phyloP scores from a whole-genome alignment of 306 rosid genomes.

The Herpetospermum pedunculosum region DNA sequence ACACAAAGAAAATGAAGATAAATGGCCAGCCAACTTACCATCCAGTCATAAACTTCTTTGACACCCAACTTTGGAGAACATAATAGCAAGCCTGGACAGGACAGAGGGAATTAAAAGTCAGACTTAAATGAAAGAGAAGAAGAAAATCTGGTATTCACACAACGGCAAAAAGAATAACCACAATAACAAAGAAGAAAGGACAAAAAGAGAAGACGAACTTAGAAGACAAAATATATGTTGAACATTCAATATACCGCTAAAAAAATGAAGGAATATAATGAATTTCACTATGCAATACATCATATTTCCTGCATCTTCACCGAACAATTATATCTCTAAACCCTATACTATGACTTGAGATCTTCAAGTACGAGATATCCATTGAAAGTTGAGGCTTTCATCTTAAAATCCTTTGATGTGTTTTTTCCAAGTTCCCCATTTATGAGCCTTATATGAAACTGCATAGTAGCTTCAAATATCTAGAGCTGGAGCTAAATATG shows the following conservation, averaged over 20 bases:
- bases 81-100: conserved; percentile 72
- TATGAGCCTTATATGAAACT: neutral
- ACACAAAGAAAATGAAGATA: neutral
- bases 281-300: neutral
- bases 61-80: conserved; percentile 90
- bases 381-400: neutral
- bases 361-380: neutral
- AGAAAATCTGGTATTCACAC: neutral
- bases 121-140: neutral
- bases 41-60: conserved; percentile 97
- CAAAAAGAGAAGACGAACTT: neutral
- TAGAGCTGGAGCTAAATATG: neutral
- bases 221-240: too few relatives aligned
- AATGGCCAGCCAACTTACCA: conserved; percentile 34
- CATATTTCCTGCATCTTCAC: neutral
- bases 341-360: neutral
- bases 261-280: neutral
- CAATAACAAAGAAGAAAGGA: neutral
- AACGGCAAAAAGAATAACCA: neutral
- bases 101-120: conserved; percentile 2
- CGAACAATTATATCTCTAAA: neutral
- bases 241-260: neutral
- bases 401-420: neutral
- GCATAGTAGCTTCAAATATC: neutral
- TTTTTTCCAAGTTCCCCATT: neutral